These are phyloP conservation scores for Trichomonascus vanleenenianus DNA, from an alignment of 805 yeast genomes.

Conservation along the genomic window DNA sequence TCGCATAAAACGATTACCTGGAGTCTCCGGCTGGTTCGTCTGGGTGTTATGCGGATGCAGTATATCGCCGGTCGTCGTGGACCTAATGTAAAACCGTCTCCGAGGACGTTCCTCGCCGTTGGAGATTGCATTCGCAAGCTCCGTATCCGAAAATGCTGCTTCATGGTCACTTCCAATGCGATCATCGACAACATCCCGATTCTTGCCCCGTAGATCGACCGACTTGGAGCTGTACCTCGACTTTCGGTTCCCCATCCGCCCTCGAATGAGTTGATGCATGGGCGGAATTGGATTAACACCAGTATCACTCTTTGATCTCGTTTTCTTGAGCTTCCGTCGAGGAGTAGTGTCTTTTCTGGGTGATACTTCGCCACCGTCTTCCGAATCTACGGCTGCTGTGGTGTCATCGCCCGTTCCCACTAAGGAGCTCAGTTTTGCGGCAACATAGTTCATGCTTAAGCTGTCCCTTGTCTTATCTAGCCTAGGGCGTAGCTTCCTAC, in stretches of 20 bases:
- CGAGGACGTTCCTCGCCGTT: not conserved
- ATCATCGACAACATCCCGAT: not conserved
- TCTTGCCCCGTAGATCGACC: not conserved
- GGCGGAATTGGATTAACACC: constrained; percentile 6
- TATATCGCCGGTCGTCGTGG: constrained; percentile 2
- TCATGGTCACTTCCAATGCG: not conserved
- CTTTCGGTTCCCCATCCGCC: not conserved
- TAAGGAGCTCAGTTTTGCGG: too few species aligned
- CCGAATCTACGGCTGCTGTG: not conserved
- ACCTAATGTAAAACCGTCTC: constrained; percentile 2
- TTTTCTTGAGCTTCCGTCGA: constrained; percentile 6
- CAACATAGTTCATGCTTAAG: too few species aligned
- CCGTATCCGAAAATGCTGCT: constrained; percentile 11
- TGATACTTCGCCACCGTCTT: not conserved
- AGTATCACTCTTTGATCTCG: constrained; percentile 16
- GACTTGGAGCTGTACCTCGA: not conserved
- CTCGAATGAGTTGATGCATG: too few species aligned
- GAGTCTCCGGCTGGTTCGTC: not conserved
- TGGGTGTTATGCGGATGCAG: not conserved
- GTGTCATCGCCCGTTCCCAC: too few species aligned
- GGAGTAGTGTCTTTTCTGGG: not conserved
- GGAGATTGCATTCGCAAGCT: not conserved
- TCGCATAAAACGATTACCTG: constrained; percentile 5
- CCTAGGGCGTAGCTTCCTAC: too few species aligned
- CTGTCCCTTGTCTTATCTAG: too few species aligned